Percentiles rank a stretch among this genome's conserved stretches.
phyloP scores from a whole-genome alignment of 495 filamentous ascomycete genomes.

The Penicillium robsamsonii region DNA sequence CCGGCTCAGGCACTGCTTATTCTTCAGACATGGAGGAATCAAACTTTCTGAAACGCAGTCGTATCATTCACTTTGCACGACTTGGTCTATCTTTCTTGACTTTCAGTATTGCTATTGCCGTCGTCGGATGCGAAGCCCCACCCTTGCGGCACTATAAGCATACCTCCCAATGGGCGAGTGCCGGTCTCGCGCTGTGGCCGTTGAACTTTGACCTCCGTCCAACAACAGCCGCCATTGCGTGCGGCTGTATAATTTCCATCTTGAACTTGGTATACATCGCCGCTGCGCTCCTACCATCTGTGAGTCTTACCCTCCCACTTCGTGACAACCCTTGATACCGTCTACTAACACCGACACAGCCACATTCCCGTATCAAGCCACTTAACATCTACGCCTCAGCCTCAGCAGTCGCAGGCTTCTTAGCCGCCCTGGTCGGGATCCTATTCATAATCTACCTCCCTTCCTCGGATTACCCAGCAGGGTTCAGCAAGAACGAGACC shows the following conservation, averaged over 20 bases:
- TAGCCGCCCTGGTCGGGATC: slow-evolving; percentile 40
- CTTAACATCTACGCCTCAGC: slow-evolving; percentile 41
- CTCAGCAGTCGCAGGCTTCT: slow-evolving; percentile 36
- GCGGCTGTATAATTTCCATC: slow-evolving; percentile 42
- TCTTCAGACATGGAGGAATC: slow-evolving; percentile 40
- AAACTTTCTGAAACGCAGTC: slow-evolving; percentile 36
- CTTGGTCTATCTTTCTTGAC: slow-evolving; percentile 38
- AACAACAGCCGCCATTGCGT: slow-evolving; percentile 42
- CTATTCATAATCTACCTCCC: slow-evolving; percentile 46
- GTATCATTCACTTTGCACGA: slow-evolving; percentile 37
- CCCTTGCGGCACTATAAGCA: slow-evolving; percentile 41
- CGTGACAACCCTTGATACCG: neutral
- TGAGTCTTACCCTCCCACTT: slow-evolving; percentile 22
- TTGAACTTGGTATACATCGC: slow-evolving; percentile 43
- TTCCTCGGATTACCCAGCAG: slow-evolving; percentile 36
- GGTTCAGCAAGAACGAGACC: slow-evolving; percentile 43
- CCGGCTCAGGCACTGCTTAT: slow-evolving; percentile 31
- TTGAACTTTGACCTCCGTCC: slow-evolving; percentile 48
- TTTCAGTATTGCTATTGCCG: slow-evolving; percentile 32
- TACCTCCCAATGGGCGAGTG: slow-evolving; percentile 35
- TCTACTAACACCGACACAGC: slow-evolving; percentile 23
- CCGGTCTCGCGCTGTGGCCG: slow-evolving; percentile 50
- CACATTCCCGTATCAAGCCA: slow-evolving; percentile 34
- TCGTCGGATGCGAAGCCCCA: slow-evolving; percentile 43
- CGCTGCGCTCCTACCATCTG: slow-evolving; percentile 43